Conservation (phyloP, 1,284 basidiomycete genomes). For the Cutaneotrichosporon daszewskae region DNA sequence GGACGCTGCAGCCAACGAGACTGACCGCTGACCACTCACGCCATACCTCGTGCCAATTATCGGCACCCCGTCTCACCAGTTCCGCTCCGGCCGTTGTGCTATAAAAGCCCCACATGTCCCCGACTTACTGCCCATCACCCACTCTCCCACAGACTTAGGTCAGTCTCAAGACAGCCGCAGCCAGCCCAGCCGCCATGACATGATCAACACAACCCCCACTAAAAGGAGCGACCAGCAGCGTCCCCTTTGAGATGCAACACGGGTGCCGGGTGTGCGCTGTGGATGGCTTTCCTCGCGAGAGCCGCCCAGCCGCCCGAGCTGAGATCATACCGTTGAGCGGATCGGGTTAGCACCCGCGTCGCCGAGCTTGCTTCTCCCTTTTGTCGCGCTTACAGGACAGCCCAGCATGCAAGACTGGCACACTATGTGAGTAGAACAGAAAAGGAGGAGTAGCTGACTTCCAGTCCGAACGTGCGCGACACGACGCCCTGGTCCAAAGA, state of each 20-base stretch:
- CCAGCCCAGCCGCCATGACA: background rate
- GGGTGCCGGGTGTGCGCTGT: conserved; percentile 36
- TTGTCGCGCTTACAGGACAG: conserved; percentile 26
- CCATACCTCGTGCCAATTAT: too few relatives aligned
- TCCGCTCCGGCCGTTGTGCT: too few relatives aligned
- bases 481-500: conserved; percentile 42
- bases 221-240: background rate
- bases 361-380: conserved; percentile 46
- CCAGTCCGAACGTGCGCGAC: conserved; percentile 44
- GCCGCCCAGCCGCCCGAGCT: conserved; percentile 32
- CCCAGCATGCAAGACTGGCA: conserved; percentile 38
- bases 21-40: too few relatives aligned
- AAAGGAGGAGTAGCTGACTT: background rate
- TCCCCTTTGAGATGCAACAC: conserved; percentile 38
- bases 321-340: conserved; percentile 52
- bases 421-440: conserved; percentile 35
- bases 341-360: conserved; percentile 51
- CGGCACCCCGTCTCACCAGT: too few relatives aligned
- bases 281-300: background rate
- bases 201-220: background rate
- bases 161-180: too few relatives aligned
- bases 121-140: too few relatives aligned
- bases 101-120: too few relatives aligned
- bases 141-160: too few relatives aligned
- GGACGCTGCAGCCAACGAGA: too few relatives aligned